Conservation (phyloP, 345 rosid genomes). For the Cardamine resedifolia region DNA sequence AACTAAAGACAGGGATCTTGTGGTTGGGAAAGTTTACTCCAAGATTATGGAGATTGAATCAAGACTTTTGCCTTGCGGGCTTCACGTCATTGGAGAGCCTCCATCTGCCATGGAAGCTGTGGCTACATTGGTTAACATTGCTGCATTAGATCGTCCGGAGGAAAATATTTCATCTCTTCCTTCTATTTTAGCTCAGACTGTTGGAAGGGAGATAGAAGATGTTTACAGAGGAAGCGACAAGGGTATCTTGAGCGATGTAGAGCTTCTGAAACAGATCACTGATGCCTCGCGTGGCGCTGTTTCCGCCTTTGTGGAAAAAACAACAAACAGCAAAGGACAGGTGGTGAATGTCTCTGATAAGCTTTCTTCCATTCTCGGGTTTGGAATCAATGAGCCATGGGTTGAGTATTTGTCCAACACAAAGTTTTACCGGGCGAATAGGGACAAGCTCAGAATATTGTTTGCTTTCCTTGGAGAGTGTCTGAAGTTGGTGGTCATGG, state of each 20-base stretch:
- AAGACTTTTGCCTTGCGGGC: constrained; percentile 93
- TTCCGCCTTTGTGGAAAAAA: constrained; percentile 68
- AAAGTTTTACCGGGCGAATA: constrained; percentile 83
- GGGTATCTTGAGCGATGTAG: constrained; percentile 89
- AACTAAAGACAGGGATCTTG: constrained; percentile 74
- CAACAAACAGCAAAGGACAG: constrained; percentile 86
- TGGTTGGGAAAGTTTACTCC: constrained; percentile 93
- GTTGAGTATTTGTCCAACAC: constrained; percentile 80
- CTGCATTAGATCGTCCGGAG: constrained; percentile 88
- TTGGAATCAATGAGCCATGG: constrained; percentile 98
- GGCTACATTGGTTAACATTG: constrained; percentile 94
- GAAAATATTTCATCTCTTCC: constrained; percentile 78
- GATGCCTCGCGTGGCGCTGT: constrained; percentile 94
- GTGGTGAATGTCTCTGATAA: constrained; percentile 81
- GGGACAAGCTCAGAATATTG: constrained; percentile 73
- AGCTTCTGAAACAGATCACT: constrained; percentile 92
- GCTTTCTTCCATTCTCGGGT: constrained; percentile 79
- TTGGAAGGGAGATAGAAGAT: constrained; percentile 85
- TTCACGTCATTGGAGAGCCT: constrained; percentile 96
- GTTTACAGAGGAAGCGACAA: constrained; percentile 81
- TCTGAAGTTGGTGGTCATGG: constrained; percentile 84
- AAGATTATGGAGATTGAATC: constrained; percentile 99
- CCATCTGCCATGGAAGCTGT: constrained; percentile 97
- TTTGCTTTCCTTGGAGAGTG: constrained; percentile 88
- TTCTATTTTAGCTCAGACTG: constrained; percentile 68